Percentiles rank a stretch among this genome's conserved stretches.
phyloP scores from a whole-genome alignment of 371 early-diverging fungal species.

The Smittium culicis region DNA sequence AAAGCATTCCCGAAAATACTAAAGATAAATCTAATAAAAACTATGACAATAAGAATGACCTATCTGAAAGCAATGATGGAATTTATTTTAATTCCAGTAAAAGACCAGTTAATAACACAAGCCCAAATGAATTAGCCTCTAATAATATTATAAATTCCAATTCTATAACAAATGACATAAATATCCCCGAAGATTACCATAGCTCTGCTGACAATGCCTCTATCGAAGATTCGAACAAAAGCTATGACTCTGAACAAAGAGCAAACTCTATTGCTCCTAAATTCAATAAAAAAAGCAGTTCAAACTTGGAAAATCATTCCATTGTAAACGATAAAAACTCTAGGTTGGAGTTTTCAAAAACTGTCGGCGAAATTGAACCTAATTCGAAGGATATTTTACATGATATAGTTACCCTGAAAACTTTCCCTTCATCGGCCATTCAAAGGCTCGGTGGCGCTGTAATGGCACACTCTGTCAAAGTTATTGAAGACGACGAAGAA shows the following conservation, averaged over 20 bases:
- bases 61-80: background rate
- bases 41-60: background rate
- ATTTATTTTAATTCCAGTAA: no score
- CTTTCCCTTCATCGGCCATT: constrained; percentile 44
- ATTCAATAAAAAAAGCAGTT: background rate
- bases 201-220: background rate
- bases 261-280: background rate
- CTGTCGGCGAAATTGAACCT: background rate
- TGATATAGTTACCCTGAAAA: constrained; percentile 37
- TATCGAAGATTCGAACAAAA: background rate
- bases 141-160: background rate
- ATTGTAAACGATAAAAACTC: background rate
- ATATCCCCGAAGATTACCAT: background rate
- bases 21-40: no score
- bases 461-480: constrained; percentile 50
- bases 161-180: background rate
- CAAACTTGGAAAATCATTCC: background rate
- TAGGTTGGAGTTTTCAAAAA: background rate
- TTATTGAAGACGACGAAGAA: constrained; percentile 42
- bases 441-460: constrained; percentile 51
- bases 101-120: background rate
- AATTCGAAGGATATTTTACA: constrained; percentile 14
- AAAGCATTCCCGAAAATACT: no score
- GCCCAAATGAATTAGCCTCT: background rate
- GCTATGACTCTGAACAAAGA: background rate